A percentile compares a stretch with the other conserved stretches of the same genome.
Conservation (phyloP, 2,329 filamentous ascomycete species). For the Apiospora kogelbergensis region DNA sequence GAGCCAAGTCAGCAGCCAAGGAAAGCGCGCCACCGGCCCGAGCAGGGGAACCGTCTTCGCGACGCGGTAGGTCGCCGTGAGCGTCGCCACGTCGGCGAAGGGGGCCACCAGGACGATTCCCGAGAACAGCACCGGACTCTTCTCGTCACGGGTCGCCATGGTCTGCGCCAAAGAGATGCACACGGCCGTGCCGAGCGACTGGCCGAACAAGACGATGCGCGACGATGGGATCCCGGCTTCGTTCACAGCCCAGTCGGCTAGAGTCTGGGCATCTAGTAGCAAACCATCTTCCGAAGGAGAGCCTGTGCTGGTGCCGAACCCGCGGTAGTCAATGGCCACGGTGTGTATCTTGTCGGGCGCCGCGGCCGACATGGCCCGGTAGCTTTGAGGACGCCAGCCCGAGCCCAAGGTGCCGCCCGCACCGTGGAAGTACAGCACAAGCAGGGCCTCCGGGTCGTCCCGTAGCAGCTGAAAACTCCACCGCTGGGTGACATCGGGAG, state of each 20-base stretch:
- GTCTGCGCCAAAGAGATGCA: slow-evolving; percentile 29
- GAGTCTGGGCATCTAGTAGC: slow-evolving; percentile 50
- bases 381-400: slow-evolving; percentile 53
- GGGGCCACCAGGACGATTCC: slow-evolving; percentile 57
- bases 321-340: slow-evolving; percentile 61
- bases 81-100: slow-evolving; percentile 52
- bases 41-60: slow-evolving; percentile 55
- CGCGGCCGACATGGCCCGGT: slow-evolving; percentile 53
- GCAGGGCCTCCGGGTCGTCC: slow-evolving; percentile 41
- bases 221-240: slow-evolving; percentile 51
- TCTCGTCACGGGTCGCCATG: slow-evolving; percentile 22
- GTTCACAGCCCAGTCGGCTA: slow-evolving; percentile 54
- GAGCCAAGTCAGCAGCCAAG: slow-evolving; percentile 44
- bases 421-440: slow-evolving; percentile 55
- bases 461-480: slow-evolving; percentile 43
- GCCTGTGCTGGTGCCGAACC: slow-evolving; percentile 55
- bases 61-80: slow-evolving; percentile 58
- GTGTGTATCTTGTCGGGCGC: slow-evolving; percentile 54
- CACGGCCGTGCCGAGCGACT: slow-evolving; percentile 57
- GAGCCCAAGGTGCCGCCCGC: slow-evolving; percentile 57
- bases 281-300: slow-evolving; percentile 55
- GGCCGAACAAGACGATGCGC: slow-evolving; percentile 56
- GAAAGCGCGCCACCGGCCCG: slow-evolving; percentile 48
- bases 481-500: slow-evolving; percentile 32
- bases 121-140: slow-evolving; percentile 45